These are phyloP conservation scores for Citrus cavaleriei DNA, from an alignment of 345 rosid genomes.

Conservation along the genomic window DNA sequence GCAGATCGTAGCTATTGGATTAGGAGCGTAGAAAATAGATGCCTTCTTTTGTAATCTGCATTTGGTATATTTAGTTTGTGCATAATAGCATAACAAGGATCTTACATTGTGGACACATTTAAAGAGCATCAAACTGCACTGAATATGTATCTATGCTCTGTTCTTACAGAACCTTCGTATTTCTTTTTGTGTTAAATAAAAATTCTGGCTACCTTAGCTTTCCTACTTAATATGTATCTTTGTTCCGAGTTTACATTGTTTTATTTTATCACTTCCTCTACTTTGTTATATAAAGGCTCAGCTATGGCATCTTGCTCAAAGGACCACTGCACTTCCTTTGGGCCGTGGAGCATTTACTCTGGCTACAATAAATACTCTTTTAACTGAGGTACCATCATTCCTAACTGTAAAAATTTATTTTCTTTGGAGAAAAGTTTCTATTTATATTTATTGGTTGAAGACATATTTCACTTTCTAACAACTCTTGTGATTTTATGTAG, in stretches of 20 bases:
- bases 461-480: constrained; percentile 9
- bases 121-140: not conserved
- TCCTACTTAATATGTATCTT: not conserved
- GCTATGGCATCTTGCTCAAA: constrained; percentile 94
- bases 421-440: not conserved
- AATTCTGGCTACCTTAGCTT: not conserved
- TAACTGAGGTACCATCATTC: constrained; percentile 61
- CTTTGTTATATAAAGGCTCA: constrained; percentile 58
- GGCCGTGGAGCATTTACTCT: constrained; percentile 99
- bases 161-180: not conserved
- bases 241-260: not conserved
- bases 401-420: not conserved
- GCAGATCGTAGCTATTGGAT: not conserved
- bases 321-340: constrained; percentile 93
- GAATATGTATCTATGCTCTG: not conserved
- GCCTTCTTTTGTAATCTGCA: not conserved
- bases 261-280: constrained; percentile 8
- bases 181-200: not conserved
- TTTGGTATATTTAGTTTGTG: not conserved
- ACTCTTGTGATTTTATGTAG: constrained; percentile 39
- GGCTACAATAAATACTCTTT: constrained; percentile 84
- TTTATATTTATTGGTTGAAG: constrained; percentile 20
- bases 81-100: not conserved
- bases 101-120: not conserved
- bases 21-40: not conserved